Conservation (phyloP, 768 basidiomycete species). For the Neoboletus magnificus region DNA sequence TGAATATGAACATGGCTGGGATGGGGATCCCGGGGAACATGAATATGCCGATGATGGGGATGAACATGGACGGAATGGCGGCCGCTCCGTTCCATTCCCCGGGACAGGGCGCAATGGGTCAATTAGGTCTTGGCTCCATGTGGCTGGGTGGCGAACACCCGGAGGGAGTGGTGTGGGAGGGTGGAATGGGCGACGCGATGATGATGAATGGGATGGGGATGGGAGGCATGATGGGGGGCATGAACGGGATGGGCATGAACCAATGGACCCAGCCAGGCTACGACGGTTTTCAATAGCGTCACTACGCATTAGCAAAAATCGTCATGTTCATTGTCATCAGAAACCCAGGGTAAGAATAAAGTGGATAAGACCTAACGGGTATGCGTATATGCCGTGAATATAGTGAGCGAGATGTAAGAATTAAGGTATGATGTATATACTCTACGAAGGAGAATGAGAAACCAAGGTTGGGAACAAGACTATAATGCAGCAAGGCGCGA, state of each 20-base stretch:
- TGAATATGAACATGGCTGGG: slow-evolving; percentile 37
- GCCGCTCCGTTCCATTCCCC: slow-evolving; percentile 23
- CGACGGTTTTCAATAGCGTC: slow-evolving; percentile 29
- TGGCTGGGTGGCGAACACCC: slow-evolving; percentile 36
- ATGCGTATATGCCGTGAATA: slow-evolving; percentile 26
- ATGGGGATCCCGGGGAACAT: slow-evolving; percentile 41
- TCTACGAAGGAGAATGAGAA: slow-evolving; percentile 34
- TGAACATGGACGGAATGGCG: slow-evolving; percentile 36
- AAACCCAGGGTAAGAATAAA: slow-evolving; percentile 5
- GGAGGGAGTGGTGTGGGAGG: slow-evolving; percentile 37
- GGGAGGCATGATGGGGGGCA: slow-evolving; percentile 32
- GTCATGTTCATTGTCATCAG: not conserved
- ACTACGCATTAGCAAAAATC: not conserved
- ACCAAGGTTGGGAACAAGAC: not conserved
- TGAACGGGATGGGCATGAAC: slow-evolving; percentile 40
- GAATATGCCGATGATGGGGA: slow-evolving; percentile 40
- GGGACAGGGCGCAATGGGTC: slow-evolving; percentile 22
- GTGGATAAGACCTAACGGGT: slow-evolving; percentile 18
- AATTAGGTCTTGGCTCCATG: slow-evolving; percentile 24
- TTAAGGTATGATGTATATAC: slow-evolving; percentile 43
- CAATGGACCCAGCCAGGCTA: slow-evolving; percentile 36
- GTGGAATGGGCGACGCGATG: slow-evolving; percentile 41
- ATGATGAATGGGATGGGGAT: slow-evolving; percentile 39
- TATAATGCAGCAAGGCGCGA: slow-evolving; percentile 6
- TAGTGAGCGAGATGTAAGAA: slow-evolving; percentile 18